Conservation (phyloP, 345 rosid species). For the Cardamine occulta region DNA sequence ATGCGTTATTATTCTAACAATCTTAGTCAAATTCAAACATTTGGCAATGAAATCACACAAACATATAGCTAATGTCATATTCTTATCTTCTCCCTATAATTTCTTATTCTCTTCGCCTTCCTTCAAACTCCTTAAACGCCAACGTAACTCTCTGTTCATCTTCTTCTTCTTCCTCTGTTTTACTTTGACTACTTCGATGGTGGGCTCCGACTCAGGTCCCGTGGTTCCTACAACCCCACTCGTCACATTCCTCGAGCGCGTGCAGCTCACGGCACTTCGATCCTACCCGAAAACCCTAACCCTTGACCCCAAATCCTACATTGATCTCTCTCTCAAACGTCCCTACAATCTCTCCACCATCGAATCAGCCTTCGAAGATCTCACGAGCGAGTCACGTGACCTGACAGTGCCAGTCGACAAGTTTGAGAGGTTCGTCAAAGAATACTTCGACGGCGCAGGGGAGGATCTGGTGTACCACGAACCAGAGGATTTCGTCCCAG, state of each 20-base stretch:
- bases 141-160: not conserved
- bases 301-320: slow-evolving; percentile 70
- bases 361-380: slow-evolving; percentile 54
- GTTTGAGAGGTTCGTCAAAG: slow-evolving; percentile 34
- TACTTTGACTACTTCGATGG: slow-evolving; percentile 29
- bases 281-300: slow-evolving; percentile 45
- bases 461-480: slow-evolving; percentile 56
- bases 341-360: slow-evolving; percentile 49
- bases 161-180: slow-evolving; percentile 26
- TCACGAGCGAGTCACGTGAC: slow-evolving; percentile 48
- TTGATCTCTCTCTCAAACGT: slow-evolving; percentile 68
- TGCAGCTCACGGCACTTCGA: slow-evolving; percentile 64
- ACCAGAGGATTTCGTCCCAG: slow-evolving; percentile 65
- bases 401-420: slow-evolving; percentile 43
- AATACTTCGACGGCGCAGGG: slow-evolving; percentile 59
- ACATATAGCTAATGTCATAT: not conserved
- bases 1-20: slow-evolving; percentile 2
- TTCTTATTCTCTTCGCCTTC: not conserved
- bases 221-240: slow-evolving; percentile 48
- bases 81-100: not conserved
- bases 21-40: slow-evolving; percentile 11
- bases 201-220: slow-evolving; percentile 31
- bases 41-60: not conserved
- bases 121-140: not conserved
- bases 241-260: slow-evolving; percentile 63